Evolutionary conservation across 192 early-diverging fungal species (phyloP), one percentile per base, ranked within the genome.

Genomic region (Allomyces javanicus): DNA sequence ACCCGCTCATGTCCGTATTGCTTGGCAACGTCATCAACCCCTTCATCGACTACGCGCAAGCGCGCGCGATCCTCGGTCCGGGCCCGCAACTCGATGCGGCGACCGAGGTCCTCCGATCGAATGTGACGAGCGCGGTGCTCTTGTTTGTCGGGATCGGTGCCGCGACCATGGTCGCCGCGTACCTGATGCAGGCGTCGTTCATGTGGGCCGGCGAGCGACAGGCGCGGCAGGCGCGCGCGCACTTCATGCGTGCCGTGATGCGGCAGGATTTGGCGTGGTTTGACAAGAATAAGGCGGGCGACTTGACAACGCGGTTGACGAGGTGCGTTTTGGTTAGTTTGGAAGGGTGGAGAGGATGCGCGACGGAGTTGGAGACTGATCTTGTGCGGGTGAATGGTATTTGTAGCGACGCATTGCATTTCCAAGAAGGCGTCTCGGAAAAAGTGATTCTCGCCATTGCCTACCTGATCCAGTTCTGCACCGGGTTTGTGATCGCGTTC

Each of bases 181-280:
- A 86, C 73, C 63, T 77, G 63, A 79, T 81, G 69, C 85, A 84
- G 78, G 76, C 80, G 33, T 73, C 70, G 26, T 84, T 71, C 69
- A 73, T 77, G 11, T 58, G 50, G 1, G 63, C 80, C 1, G 74
- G 79, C 12, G 86, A 85, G 71, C 76, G 78, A 33, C 85, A 83
- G 40, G 72, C 84, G 44, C 83, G 86, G 64, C 80, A 90, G 22
- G 80, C 94, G 63, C 79, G 92, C 22, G 78, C 84, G 69, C 66
- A 64, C 25, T 97, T 92, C 69, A 81, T 93, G 25, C 72, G 74
- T 27, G 71, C 89, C 9, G 85, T 94, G 64, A 77, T 97, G 65
- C 81, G 89, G 61, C 94, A 97, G 73, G 86, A 94, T 26, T 83
- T 90, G 55, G 82, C 79, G 21, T 97, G 89, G 86, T 93, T 94